A percentile compares a stretch with the other conserved stretches of the same genome.
phyloP scores from a whole-genome alignment of 225 moss, liverwort and hornwort genomes.

The Marchantia paleacea region DNA sequence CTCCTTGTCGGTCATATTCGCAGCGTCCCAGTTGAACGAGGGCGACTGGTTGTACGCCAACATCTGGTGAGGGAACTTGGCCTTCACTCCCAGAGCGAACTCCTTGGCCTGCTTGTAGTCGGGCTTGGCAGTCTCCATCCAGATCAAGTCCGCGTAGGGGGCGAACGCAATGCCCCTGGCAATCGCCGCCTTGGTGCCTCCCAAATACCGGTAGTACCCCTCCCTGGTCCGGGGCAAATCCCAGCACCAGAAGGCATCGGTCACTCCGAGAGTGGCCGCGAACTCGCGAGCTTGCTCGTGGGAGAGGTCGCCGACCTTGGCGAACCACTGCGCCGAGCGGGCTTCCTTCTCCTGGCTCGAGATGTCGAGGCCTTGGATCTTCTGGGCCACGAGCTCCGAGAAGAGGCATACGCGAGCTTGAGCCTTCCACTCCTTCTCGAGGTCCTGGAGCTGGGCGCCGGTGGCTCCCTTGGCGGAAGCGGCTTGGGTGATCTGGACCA shows the following conservation, averaged over 20 bases:
- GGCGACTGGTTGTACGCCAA: conserved; percentile 79
- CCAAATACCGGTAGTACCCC: conserved; percentile 62
- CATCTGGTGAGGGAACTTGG: conserved; percentile 56
- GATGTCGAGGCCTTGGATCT: conserved; percentile 34
- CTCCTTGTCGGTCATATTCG: conserved; percentile 64
- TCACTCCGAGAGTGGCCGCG: conserved; percentile 48
- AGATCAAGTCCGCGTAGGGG: conserved; percentile 58
- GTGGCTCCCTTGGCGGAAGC: conserved; percentile 45
- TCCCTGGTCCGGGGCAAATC: conserved; percentile 68
- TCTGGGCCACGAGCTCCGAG: conserved; percentile 48
- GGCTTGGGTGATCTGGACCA: conserved; percentile 54
- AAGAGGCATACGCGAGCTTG: conserved; percentile 51
- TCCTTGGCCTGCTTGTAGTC: conserved; percentile 53
- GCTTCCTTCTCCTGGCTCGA: conserved; percentile 25
- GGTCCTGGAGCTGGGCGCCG: conserved; percentile 53
- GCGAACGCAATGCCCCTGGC: conserved; percentile 61
- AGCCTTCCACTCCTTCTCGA: conserved; percentile 61
- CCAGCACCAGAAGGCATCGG: conserved; percentile 64
- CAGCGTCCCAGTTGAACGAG: conserved; percentile 87
- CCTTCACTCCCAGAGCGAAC: conserved; percentile 52
- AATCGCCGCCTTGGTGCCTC: conserved; percentile 58
- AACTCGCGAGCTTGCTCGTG: conserved; percentile 43
- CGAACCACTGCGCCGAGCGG: conserved; percentile 28
- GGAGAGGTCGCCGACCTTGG: conserved; percentile 26
- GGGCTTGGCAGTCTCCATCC: conserved; percentile 85